Conservation (phyloP, 2,329 filamentous ascomycete genomes). For the Pezicula rhizophila region DNA sequence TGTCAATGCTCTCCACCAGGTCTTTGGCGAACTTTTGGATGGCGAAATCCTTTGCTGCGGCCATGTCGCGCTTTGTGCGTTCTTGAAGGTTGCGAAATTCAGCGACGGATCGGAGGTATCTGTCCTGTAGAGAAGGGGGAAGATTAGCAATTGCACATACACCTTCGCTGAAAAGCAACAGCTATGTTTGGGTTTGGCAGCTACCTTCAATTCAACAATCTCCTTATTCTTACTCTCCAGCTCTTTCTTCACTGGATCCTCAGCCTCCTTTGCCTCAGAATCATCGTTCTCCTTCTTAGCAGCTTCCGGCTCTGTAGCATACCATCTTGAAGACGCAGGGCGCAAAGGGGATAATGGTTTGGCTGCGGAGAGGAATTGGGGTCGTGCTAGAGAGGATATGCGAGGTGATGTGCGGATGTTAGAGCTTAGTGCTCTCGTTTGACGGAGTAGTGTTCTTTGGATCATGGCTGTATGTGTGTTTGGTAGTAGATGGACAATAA, state of each 20-base stretch:
- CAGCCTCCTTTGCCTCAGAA: conserved; percentile 34
- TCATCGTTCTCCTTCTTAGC: conserved; percentile 29
- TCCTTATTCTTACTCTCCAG: conserved; percentile 68
- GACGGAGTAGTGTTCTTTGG: conserved; percentile 43
- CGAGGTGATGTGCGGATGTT: conserved; percentile 21
- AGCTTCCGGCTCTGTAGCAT: conserved; percentile 36
- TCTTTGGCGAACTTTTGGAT: conserved; percentile 93
- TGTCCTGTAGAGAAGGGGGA: conserved; percentile 57
- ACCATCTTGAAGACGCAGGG: conserved; percentile 21
- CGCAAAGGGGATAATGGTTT: conserved; percentile 18
- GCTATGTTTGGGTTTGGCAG: no score
- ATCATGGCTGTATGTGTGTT: conserved; percentile 34
- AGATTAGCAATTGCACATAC: background rate
- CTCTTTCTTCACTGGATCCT: conserved; percentile 54
- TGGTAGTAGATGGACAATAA: conserved; percentile 14
- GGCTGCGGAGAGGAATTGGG: conserved; percentile 34
- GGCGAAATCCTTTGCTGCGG: conserved; percentile 82
- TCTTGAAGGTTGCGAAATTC: conserved; percentile 98
- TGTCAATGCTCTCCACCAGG: conserved; percentile 91
- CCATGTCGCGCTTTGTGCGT: conserved; percentile 84
- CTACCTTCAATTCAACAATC: conserved; percentile 77
- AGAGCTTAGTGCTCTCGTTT: conserved; percentile 36
- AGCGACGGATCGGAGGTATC: conserved; percentile 86
- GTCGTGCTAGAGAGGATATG: conserved; percentile 18
- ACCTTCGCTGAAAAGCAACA: no score